Evolutionary conservation across 1,284 basidiomycete species (phyloP).

Genomic region (Megacollybia platyphylla): DNA sequence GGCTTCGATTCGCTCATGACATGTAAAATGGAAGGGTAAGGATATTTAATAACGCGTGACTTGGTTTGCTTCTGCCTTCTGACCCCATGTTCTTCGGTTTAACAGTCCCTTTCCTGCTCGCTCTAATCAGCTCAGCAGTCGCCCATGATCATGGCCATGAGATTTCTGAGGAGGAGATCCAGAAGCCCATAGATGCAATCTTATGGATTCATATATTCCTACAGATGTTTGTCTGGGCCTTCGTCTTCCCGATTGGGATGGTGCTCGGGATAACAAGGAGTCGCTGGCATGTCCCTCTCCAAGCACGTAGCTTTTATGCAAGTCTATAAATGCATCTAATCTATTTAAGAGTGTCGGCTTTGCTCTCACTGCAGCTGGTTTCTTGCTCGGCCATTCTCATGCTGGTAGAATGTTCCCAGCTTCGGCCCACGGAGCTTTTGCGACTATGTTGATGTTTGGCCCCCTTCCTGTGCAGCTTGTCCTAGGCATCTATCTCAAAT

Average conservation of each 20-base stretch:
- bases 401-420: slow-evolving; percentile 61
- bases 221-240: slow-evolving; percentile 68
- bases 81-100: no score
- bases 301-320: slow-evolving; percentile 27
- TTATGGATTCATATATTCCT: slow-evolving; percentile 73
- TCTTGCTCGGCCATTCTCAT: slow-evolving; percentile 73
- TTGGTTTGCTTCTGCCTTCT: no score
- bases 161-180: slow-evolving; percentile 47
- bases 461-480: slow-evolving; percentile 58
- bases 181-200: slow-evolving; percentile 63
- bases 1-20: no score
- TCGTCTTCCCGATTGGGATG: slow-evolving; percentile 82
- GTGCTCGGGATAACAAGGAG: slow-evolving; percentile 71
- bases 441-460: slow-evolving; percentile 47
- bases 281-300: slow-evolving; percentile 79
- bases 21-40: no score
- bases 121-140: background rate
- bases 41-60: no score
- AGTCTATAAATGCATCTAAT: slow-evolving; percentile 7
- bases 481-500: slow-evolving; percentile 84
- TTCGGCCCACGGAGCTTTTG: slow-evolving; percentile 62
- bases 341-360: slow-evolving; percentile 47
- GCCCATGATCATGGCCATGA: slow-evolving; percentile 55
- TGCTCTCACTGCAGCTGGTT: slow-evolving; percentile 57
- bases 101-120: background rate